A percentile compares a stretch with the other conserved stretches of the same genome.
Conservation (phyloP, 768 basidiomycete species). For the Termitomyces titanicus region DNA sequence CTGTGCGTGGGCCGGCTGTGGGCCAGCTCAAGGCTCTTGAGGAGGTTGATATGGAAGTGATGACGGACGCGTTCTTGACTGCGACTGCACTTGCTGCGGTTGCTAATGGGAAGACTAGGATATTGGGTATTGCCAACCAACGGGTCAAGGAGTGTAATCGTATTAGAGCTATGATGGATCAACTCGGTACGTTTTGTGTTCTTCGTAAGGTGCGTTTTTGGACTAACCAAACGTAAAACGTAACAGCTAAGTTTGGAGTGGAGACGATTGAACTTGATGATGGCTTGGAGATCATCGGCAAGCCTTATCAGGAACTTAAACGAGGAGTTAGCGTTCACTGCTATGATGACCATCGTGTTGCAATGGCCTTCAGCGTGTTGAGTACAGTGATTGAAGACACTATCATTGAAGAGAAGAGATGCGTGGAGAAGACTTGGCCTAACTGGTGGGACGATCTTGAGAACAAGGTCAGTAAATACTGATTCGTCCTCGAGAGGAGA, state of each 20-base stretch:
- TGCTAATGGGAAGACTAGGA: slow-evolving; percentile 66
- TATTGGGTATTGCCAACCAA: slow-evolving; percentile 95
- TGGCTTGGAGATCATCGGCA: slow-evolving; percentile 87
- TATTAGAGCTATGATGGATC: slow-evolving; percentile 94
- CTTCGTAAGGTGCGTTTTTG: neutral
- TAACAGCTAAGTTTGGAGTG: slow-evolving; percentile 92
- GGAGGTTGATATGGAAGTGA: slow-evolving; percentile 96
- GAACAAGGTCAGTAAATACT: slow-evolving; percentile 64
- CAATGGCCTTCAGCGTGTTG: slow-evolving; percentile 96
- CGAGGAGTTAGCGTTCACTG: slow-evolving; percentile 83
- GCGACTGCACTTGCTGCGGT: slow-evolving; percentile 92
- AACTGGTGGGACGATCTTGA: slow-evolving; percentile 99
- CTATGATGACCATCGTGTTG: slow-evolving; percentile 98
- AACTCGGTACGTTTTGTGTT: slow-evolving; percentile 64
- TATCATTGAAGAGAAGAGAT: slow-evolving; percentile 90
- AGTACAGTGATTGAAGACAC: slow-evolving; percentile 71
- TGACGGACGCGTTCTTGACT: slow-evolving; percentile 99
- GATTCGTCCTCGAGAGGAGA: neutral
- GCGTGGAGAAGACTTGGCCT: slow-evolving; percentile 99
- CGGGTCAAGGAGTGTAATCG: slow-evolving; percentile 98
- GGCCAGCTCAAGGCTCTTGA: slow-evolving; percentile 81
- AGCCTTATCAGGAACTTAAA: slow-evolving; percentile 58
- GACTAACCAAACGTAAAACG: slow-evolving; percentile 1
- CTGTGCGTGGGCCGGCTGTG: slow-evolving; percentile 84
- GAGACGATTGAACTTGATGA: slow-evolving; percentile 90